Conservation (phyloP, 768 basidiomycete species). For the Clitopilus passeckerianus region DNA sequence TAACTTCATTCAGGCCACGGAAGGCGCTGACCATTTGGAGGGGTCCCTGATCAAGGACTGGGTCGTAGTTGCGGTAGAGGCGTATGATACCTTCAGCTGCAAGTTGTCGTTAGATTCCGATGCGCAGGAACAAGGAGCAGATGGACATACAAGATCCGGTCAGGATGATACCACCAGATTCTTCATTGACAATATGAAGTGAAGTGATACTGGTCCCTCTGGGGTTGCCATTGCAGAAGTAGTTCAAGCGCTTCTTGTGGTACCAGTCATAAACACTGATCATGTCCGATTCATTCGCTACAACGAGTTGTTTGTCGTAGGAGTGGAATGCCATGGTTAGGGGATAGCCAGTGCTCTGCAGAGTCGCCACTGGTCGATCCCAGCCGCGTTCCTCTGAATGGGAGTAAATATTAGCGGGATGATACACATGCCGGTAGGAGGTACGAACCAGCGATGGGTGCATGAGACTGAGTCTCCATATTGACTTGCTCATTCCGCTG, state of each 20-base stretch:
- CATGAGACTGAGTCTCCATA: conserved; percentile 63
- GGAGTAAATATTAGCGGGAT: conserved; percentile 1
- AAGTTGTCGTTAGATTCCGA: background rate
- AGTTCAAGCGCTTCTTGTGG: conserved; percentile 65
- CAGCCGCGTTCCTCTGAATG: conserved; percentile 55
- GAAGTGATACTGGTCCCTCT: conserved; percentile 81
- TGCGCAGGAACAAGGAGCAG: background rate
- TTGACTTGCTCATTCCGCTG: conserved; percentile 82
- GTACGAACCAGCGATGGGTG: conserved; percentile 66
- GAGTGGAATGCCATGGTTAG: conserved; percentile 86
- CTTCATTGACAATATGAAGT: conserved; percentile 91
- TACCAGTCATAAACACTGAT: conserved; percentile 97
- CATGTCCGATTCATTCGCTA: conserved; percentile 83
- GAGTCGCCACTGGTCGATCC: conserved; percentile 67
- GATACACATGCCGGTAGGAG: conserved; percentile 3
- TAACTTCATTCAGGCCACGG: conserved; percentile 77
- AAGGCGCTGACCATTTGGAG: conserved; percentile 94
- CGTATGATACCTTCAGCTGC: conserved; percentile 90
- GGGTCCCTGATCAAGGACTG: conserved; percentile 59
- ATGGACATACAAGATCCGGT: conserved; percentile 70
- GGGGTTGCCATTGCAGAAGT: conserved; percentile 88
- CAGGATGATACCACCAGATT: conserved; percentile 85
- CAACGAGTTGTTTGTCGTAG: conserved; percentile 83
- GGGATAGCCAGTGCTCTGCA: conserved; percentile 57
- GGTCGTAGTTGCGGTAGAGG: conserved; percentile 89